Percentiles rank a stretch among this genome's conserved stretches.
These are phyloP conservation scores for Malassezia globosa DNA, from an alignment of 1,284 basidiomycete genomes.

Conservation along the genomic window DNA sequence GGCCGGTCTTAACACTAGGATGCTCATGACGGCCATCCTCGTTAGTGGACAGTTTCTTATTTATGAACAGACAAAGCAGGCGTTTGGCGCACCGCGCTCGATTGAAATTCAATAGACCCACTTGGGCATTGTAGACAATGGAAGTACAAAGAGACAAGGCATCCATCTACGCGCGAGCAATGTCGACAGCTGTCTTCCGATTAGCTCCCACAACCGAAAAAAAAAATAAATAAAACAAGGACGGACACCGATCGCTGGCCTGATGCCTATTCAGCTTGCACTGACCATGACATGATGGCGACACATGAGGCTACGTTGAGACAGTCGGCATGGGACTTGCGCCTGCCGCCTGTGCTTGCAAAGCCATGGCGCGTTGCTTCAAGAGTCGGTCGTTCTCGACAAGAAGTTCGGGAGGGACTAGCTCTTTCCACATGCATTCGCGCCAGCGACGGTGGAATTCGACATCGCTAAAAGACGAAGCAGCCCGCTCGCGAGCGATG, in stretches of 20 bases:
- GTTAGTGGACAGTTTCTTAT: slow-evolving; percentile 35
- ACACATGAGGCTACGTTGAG: no score
- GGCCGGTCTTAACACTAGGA: slow-evolving; percentile 40
- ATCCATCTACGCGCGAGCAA: no score
- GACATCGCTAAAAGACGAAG: slow-evolving; percentile 34
- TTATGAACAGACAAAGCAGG: slow-evolving; percentile 33
- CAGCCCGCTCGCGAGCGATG: slow-evolving; percentile 44
- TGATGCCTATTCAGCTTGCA: no score
- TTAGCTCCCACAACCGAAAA: no score
- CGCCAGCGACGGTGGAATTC: slow-evolving; percentile 8
- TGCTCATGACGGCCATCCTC: slow-evolving; percentile 38
- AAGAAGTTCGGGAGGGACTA: slow-evolving; percentile 7
- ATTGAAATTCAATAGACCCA: slow-evolving; percentile 26
- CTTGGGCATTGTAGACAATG: no score
- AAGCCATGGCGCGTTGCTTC: neutral
- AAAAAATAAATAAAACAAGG: no score
- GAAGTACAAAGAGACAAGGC: neutral
- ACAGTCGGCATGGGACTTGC: no score
- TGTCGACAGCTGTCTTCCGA: neutral
- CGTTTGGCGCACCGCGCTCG: slow-evolving; percentile 33
- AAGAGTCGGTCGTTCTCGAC: neutral
- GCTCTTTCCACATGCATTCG: slow-evolving; percentile 8
- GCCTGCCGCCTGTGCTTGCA: neutral
- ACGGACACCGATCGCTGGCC: no score
- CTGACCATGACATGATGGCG: no score